Evolutionary conservation across 1,284 basidiomycete genomes (phyloP), one percentile per base, ranked within the genome.

Genomic region (Trametes polyzona): DNA sequence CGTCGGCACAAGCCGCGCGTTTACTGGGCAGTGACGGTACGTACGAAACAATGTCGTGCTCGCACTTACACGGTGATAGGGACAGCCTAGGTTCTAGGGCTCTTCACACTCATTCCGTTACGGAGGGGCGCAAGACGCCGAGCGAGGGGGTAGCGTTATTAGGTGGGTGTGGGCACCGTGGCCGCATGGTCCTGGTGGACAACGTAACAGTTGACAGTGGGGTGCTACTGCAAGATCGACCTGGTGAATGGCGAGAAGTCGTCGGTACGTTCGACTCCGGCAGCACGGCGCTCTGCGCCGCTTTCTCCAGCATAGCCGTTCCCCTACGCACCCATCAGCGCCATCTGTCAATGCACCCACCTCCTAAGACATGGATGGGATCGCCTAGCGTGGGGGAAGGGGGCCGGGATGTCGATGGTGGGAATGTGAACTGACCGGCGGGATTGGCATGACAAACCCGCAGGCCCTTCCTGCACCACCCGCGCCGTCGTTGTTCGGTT

Each of bases 1-100:
- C 24, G 27, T 21, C 37, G 30, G 46, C 26, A n/a, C 14, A 24
- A 21, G 16, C 24, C 14, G 44, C 32, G n/a, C 27, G 11, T 29
- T n/a, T 27, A 37, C 37, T 21, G 50, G 19, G 12, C 23, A 44
- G 46, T 42, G 33, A 26, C 24, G 50, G 42, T 52, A 37, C 50
- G 50, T 52, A 24, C 41, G 16, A 30, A 16, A 33, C 24, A 37
- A 39, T 12, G 30, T 14, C 32, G 7, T 24, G 17, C 23, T n/a
- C 47, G 24, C 26, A 23, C 42, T 43, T 27, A 52, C 40, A 24
- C 37, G 26, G 19, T 11, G 19, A 11, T 37, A 12, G 11, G 14
- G 12, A 10, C 12, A 37, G 24, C 23, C 10, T 36, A 19, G 12
- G 33, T n/a, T 35, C 43, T 9, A n/a, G 17, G 40, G 12, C 3